Evolutionary conservation across 73 alveolate species (phyloP), one percentile per base, ranked within the genome.

Genomic region (Paramecium biaurelia): DNA sequence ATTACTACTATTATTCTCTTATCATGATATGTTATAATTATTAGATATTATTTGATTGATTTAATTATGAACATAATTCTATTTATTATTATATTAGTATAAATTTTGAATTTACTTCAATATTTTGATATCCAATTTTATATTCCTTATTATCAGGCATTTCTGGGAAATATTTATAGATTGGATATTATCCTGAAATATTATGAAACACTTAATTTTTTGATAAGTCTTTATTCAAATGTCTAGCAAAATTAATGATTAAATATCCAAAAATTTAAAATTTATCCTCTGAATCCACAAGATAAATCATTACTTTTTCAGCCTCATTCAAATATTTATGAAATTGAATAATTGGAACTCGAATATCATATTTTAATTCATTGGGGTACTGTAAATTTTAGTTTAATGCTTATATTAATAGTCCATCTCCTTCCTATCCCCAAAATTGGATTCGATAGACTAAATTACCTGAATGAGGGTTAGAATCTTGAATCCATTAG

Each of bases 141-240:
- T 43, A 79, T 8, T 79, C 90, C 24, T 38, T 24, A 79, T 79
- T 79, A 18, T 79, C 74, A 24, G 45, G 45, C 43, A 38, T 18
- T 21, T 47, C 76, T 79, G 70, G 34, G 8, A 79, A 30, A 42
- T 41, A 79, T 45, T 79, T 79, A 24, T 79, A 79, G 0, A 79
- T 47, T 20, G 90, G 90, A 45, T 79, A 79, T 41, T 30, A 34
- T 20, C 90, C 90, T 5, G 90, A 79, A 7, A 79, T 79, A 37
- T 79, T 79, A 79, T 79, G 90, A 79, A 79, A 79, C 1, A 79
- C 56, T 45, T 79, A 42, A 79, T 79, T 79, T 34, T 34, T 41
- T 18, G 90, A 79, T 79, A 79, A 79, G 72, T 79, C 90, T 26
- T 79, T 79, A 41, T 79, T 43, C 12, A 79, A 63, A 34, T 79